phyloP scores from a whole-genome alignment of 148 eudicot genomes.

The Amaranthus hypochondriacus region DNA sequence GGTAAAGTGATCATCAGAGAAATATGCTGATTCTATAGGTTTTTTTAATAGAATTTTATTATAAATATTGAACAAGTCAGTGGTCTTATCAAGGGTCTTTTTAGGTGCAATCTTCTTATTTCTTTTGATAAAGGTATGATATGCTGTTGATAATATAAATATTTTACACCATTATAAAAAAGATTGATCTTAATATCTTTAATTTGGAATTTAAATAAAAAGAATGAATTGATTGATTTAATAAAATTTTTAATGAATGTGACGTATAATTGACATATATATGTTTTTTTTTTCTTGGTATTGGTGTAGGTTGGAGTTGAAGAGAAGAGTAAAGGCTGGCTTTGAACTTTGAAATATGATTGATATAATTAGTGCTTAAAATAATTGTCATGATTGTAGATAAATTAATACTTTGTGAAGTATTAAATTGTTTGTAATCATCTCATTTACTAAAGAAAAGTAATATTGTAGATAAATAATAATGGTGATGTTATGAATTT shows the following conservation, averaged over 20 bases:
- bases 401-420: conserved; percentile 5
- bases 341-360: conserved; percentile 1
- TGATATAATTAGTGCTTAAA: neutral
- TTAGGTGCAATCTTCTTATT: no score
- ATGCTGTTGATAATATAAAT: no score
- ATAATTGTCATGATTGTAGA: conserved; percentile 13
- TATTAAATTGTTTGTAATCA: neutral
- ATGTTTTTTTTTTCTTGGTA: neutral
- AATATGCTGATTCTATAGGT: no score
- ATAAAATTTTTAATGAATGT: neutral
- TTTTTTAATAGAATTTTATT: no score
- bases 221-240: neutral
- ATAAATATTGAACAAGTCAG: no score
- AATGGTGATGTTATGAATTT: neutral
- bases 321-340: conserved; percentile 46
- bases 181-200: no score
- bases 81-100: no score
- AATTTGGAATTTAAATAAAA: no score
- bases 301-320: conserved; percentile 54
- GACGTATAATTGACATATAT: neutral
- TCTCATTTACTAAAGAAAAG: neutral
- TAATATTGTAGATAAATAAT: neutral
- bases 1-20: no score
- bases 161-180: no score
- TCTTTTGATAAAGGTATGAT: no score